phyloP scores from a whole-genome alignment of 495 filamentous ascomycete species.

The Penicillium lagena region DNA sequence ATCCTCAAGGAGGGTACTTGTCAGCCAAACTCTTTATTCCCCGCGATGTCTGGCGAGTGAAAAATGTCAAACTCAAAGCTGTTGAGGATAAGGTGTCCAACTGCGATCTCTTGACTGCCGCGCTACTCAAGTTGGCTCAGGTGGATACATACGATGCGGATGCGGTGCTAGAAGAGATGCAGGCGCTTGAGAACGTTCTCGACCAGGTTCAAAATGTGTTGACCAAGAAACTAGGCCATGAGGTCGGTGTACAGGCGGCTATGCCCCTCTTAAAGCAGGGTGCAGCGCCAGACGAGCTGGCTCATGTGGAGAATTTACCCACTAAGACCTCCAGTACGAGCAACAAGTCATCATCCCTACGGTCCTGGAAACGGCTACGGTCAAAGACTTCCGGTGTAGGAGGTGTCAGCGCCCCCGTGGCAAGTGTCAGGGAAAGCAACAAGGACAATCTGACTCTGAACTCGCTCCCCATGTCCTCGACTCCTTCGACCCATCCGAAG shows the following conservation, averaged over 20 bases:
- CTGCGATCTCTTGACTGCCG: slow-evolving; percentile 87
- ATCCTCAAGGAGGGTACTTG: slow-evolving; percentile 86
- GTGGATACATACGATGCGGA: slow-evolving; percentile 88
- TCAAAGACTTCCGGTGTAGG: slow-evolving; percentile 71
- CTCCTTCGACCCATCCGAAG: slow-evolving; percentile 54
- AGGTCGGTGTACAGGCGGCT: slow-evolving; percentile 76
- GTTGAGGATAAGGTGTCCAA: slow-evolving; percentile 93
- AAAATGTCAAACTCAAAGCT: slow-evolving; percentile 84
- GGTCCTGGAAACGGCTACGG: slow-evolving; percentile 80
- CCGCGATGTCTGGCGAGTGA: slow-evolving; percentile 87
- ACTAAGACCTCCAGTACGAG: slow-evolving; percentile 50
- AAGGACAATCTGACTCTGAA: slow-evolving; percentile 59
- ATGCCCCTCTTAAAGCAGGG: slow-evolving; percentile 63
- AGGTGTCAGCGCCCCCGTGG: slow-evolving; percentile 21
- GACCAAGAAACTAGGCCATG: slow-evolving; percentile 77
- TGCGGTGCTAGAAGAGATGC: slow-evolving; percentile 91
- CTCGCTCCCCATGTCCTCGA: slow-evolving; percentile 75
- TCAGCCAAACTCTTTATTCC: slow-evolving; percentile 88
- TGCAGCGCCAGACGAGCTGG: slow-evolving; percentile 32
- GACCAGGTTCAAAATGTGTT: slow-evolving; percentile 76
- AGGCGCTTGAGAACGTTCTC: slow-evolving; percentile 77
- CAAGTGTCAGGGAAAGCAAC: slow-evolving; percentile 35
- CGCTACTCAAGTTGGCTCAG: slow-evolving; percentile 71
- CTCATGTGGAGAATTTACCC: slow-evolving; percentile 28
- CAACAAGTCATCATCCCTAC: slow-evolving; percentile 62